Evolutionary conservation across 495 filamentous ascomycete species (phyloP).

Genomic region (Podospora pseudoanserina): DNA sequence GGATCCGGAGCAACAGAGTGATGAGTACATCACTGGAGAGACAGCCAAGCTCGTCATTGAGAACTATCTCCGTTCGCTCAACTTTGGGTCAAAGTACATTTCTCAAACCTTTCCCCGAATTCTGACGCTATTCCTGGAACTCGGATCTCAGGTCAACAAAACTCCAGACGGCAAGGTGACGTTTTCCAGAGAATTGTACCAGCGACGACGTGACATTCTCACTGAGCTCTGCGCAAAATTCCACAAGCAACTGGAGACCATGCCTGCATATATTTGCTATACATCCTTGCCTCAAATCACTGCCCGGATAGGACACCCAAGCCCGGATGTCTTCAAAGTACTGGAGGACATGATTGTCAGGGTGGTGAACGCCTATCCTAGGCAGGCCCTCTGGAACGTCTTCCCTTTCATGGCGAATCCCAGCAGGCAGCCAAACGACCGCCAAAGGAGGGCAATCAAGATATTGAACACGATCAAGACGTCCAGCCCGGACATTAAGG

Average conservation of each 20-base stretch:
- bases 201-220: conserved; percentile 58
- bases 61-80: conserved; percentile 83
- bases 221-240: conserved; percentile 68
- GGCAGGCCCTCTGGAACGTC: conserved; percentile 90
- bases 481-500: conserved; percentile 52
- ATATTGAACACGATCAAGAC: conserved; percentile 44
- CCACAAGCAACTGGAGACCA: conserved; percentile 64
- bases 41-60: conserved; percentile 85
- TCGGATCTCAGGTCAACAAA: conserved; percentile 70
- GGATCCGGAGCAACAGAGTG: conserved; percentile 58
- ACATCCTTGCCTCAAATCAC: conserved; percentile 90
- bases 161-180: conserved; percentile 64
- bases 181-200: conserved; percentile 55
- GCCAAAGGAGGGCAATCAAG: conserved; percentile 49
- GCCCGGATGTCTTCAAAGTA: conserved; percentile 66
- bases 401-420: conserved; percentile 68
- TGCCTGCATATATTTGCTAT: conserved; percentile 88
- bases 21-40: conserved; percentile 66
- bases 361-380: conserved; percentile 73
- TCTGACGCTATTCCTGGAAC: conserved; percentile 89
- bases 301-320: conserved; percentile 83
- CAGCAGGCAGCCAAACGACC: conserved; percentile 43
- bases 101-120: conserved; percentile 89
- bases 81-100: conserved; percentile 87
- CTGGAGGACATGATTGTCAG: conserved; percentile 76